A percentile compares a stretch with the other conserved stretches of the same genome.
Conservation (phyloP, 257 asterid species). For the Ilex asprella region DNA sequence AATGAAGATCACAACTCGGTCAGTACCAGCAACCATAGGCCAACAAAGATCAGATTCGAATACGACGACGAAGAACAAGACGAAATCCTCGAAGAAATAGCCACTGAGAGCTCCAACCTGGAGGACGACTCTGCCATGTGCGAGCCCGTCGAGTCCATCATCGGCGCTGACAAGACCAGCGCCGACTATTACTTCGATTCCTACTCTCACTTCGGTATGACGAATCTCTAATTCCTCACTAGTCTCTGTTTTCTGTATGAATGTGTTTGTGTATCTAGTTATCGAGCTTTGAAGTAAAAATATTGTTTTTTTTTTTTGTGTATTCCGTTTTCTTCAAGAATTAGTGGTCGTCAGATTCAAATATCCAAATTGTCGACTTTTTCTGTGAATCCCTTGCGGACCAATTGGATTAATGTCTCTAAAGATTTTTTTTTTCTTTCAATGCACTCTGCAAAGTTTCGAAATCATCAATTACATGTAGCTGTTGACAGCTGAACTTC, state of each 20-base stretch:
- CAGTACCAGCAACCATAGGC: not conserved
- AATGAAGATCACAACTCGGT: constrained; percentile 1
- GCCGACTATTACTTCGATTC: constrained; percentile 97
- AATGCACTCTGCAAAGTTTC: too few relatives aligned
- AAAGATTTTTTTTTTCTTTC: too few relatives aligned
- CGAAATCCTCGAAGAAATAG: constrained; percentile 40
- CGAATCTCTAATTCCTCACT: too few relatives aligned
- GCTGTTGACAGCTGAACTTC: too few relatives aligned
- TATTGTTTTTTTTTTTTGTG: not conserved
- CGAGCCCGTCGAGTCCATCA: constrained; percentile 40
- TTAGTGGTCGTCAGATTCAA: too few relatives aligned
- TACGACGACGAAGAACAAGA: constrained; percentile 21
- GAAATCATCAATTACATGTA: too few relatives aligned
- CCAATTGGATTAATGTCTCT: too few relatives aligned
- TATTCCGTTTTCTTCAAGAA: not conserved
- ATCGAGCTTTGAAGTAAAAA: not conserved
- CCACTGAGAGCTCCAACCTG: constrained; percentile 49
- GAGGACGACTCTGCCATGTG: constrained; percentile 68
- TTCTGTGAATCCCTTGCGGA: too few relatives aligned
- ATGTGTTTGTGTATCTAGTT: too few relatives aligned
- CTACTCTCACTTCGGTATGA: constrained; percentile 85
- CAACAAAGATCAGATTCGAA: constrained; percentile 24
- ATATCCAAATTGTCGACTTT: not conserved
- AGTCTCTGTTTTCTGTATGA: too few relatives aligned
- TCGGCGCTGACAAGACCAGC: constrained; percentile 71